Percentiles rank a stretch among this genome's conserved stretches.
Evolutionary conservation across 805 yeast genomes (phyloP).

Genomic region (Sugiyamaella floridensis): DNA sequence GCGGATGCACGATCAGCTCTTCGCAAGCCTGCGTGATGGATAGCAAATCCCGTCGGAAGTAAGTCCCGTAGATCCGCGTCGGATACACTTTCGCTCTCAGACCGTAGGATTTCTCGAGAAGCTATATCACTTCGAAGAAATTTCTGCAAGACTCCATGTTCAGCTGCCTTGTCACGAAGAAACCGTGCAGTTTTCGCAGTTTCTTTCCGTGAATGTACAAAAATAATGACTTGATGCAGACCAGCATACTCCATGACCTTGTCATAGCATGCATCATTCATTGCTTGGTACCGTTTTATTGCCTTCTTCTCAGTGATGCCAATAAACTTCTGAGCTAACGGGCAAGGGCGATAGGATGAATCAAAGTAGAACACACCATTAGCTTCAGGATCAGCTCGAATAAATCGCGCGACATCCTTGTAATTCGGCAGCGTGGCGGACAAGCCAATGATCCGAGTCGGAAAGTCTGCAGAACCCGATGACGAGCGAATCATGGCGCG

Average conservation of each 20-base stretch:
- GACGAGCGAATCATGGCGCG: constrained; percentile 48
- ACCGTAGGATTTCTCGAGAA: constrained; percentile 58
- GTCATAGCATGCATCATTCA: constrained; percentile 87
- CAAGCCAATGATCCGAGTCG: constrained; percentile 70
- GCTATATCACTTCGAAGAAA: constrained; percentile 43
- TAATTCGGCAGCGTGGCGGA: constrained; percentile 93
- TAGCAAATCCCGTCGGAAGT: constrained; percentile 68
- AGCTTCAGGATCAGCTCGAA: constrained; percentile 49
- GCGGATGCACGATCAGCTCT: constrained; percentile 66
- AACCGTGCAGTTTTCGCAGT: constrained; percentile 77
- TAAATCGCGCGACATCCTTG: constrained; percentile 74
- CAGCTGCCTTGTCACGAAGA: constrained; percentile 55
- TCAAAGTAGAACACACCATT: constrained; percentile 76
- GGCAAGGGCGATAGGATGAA: constrained; percentile 83
- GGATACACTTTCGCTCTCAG: constrained; percentile 53
- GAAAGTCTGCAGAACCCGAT: constrained; percentile 36
- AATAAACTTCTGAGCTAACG: constrained; percentile 77
- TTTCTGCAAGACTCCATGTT: constrained; percentile 43
- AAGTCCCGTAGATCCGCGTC: constrained; percentile 52
- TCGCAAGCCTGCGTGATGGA: constrained; percentile 87
- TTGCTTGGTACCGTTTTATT: constrained; percentile 66
- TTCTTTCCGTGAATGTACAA: constrained; percentile 92
- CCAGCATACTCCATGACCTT: constrained; percentile 58
- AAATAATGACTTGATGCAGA: constrained; percentile 75
- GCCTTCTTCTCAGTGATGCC: constrained; percentile 84